Conservation (phyloP, 768 basidiomycete species). For the Hortiboletus flavorubellus region DNA sequence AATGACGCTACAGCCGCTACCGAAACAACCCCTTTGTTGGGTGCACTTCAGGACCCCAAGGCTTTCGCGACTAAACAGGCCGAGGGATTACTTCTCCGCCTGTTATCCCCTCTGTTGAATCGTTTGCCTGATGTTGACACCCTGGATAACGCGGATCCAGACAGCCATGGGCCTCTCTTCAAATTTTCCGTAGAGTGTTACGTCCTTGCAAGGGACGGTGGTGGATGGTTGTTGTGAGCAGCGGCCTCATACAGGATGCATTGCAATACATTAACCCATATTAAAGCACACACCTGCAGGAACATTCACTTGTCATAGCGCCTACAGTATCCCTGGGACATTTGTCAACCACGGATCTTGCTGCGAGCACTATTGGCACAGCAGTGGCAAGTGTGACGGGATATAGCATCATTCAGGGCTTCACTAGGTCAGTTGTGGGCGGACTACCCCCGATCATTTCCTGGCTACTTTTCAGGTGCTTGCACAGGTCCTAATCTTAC, state of each 20-base stretch:
- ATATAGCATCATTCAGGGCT: conserved; percentile 40
- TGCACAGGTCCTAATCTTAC: conserved; percentile 11
- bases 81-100: conserved; percentile 15
- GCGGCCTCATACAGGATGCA: neutral
- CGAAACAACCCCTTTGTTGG: conserved; percentile 27
- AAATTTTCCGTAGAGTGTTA: conserved; percentile 16
- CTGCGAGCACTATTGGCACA: conserved; percentile 43
- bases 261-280: neutral
- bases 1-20: neutral
- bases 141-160: conserved; percentile 14
- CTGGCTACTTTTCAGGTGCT: neutral
- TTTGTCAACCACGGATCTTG: conserved; percentile 50
- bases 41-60: conserved; percentile 20
- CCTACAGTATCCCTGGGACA: conserved; percentile 46
- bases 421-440: conserved; percentile 35
- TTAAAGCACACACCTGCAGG: conserved; percentile 19
- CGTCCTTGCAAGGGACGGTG: conserved; percentile 21
- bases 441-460: neutral
- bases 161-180: conserved; percentile 5
- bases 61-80: conserved; percentile 19
- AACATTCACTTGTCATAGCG: conserved; percentile 25
- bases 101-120: conserved; percentile 12
- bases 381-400: conserved; percentile 42
- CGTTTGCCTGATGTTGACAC: conserved; percentile 19
- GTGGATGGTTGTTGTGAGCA: conserved; percentile 23